These are phyloP conservation scores for Boechera divaricarpa DNA, from an alignment of 345 rosid species.

Conservation along the genomic window DNA sequence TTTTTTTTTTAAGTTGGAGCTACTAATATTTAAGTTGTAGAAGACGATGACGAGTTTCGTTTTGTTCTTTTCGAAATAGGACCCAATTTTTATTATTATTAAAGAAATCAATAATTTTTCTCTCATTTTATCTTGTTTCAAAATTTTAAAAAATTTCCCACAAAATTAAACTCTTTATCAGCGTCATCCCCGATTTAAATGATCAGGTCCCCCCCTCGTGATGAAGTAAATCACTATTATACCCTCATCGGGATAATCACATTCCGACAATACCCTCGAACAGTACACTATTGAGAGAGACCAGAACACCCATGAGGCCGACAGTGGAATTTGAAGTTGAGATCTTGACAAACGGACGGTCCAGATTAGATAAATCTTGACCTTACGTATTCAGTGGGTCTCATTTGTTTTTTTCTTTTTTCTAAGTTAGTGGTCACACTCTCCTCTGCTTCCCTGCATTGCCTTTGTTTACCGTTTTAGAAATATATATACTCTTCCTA, in stretches of 20 bases:
- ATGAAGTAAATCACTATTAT: not conserved
- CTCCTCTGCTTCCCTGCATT: not conserved
- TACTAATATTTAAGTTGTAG: slow-evolving; percentile 37
- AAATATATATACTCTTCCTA: not conserved
- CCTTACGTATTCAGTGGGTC: slow-evolving; percentile 29
- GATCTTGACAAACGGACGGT: slow-evolving; percentile 38
- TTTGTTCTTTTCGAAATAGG: slow-evolving; percentile 36
- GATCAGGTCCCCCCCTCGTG: slow-evolving; percentile 24
- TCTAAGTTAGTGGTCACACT: slow-evolving; percentile 32
- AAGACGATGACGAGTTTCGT: slow-evolving; percentile 42
- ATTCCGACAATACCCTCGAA: slow-evolving; percentile 12
- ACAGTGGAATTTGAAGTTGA: slow-evolving; percentile 10
- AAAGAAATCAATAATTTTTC: not conserved
- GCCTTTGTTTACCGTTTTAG: slow-evolving; percentile 36
- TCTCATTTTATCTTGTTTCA: slow-evolving; percentile 4
- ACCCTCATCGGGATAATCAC: not conserved
- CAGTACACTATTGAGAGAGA: slow-evolving; percentile 33
- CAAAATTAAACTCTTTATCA: slow-evolving; percentile 1
- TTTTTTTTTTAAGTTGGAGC: slow-evolving; percentile 28
- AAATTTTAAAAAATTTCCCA: slow-evolving; percentile 13
- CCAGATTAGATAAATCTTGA: not conserved
- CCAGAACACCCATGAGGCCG: slow-evolving; percentile 40
- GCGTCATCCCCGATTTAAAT: slow-evolving; percentile 27
- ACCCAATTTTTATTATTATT: not conserved
- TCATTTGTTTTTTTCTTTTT: not conserved